These are phyloP conservation scores for Arabidopsis lyrata DNA, from an alignment of 441 rosid genomes.

Conservation along the genomic window DNA sequence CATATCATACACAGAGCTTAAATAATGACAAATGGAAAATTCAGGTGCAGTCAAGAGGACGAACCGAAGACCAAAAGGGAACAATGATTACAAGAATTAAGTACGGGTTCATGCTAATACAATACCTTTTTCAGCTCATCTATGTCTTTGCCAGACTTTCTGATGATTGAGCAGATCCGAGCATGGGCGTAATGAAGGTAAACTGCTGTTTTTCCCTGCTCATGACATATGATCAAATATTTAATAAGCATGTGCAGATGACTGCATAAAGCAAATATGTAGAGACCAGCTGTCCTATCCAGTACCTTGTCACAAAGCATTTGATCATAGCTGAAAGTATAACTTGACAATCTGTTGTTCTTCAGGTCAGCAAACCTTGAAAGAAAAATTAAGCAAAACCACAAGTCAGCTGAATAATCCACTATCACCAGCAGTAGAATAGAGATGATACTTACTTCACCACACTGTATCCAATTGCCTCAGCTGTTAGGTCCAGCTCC, in stretches of 20 bases:
- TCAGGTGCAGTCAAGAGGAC: conserved; percentile 12
- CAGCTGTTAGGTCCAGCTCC: too few species aligned
- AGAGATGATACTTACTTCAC: too few species aligned
- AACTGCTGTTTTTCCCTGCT: conserved; percentile 91
- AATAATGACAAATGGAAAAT: neutral
- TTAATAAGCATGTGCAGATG: conserved; percentile 20
- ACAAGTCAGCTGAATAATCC: neutral
- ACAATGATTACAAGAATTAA: neutral
- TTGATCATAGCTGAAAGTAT: conserved; percentile 81
- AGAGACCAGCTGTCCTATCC: conserved; percentile 8
- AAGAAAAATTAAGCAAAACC: conserved; percentile 21
- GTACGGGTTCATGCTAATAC: conserved; percentile 9
- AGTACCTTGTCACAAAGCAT: conserved; percentile 94
- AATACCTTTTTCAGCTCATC: conserved; percentile 82
- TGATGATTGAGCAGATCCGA: conserved; percentile 92
- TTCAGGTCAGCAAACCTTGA: conserved; percentile 93
- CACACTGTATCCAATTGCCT: too few species aligned
- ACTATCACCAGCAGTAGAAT: too few species aligned
- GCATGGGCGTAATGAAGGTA: conserved; percentile 96
- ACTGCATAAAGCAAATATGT: conserved; percentile 33
- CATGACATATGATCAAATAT: conserved; percentile 26
- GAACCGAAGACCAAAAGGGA: neutral
- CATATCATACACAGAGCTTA: too few species aligned
- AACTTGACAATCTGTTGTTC: conserved; percentile 82
- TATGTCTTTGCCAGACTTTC: conserved; percentile 80